Conservation (phyloP, 352 stramenopile species). For the Globisporangium barbulae region DNA sequence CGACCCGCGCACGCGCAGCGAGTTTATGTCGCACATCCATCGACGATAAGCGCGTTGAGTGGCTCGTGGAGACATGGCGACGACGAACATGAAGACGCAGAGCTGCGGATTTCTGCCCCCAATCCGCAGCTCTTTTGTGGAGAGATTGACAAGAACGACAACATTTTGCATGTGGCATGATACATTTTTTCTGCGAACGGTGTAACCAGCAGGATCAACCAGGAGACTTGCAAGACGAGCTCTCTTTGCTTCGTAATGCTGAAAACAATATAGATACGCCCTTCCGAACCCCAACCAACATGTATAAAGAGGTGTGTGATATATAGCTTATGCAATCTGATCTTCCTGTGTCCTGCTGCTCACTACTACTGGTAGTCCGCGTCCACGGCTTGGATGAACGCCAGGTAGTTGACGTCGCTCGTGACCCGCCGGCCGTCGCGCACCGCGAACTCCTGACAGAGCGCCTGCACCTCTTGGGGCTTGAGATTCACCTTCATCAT, state of each 20-base stretch:
- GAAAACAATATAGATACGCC: slow-evolving; percentile 33
- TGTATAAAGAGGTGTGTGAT: background rate
- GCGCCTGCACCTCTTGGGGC: slow-evolving; percentile 44
- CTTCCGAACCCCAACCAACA: slow-evolving; percentile 22
- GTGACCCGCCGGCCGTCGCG: slow-evolving; percentile 46
- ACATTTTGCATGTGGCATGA: slow-evolving; percentile 7
- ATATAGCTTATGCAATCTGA: background rate
- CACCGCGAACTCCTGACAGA: slow-evolving; percentile 53
- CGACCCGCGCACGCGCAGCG: slow-evolving; percentile 85
- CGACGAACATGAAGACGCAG: background rate
- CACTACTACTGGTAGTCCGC: slow-evolving; percentile 47
- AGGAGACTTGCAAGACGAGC: slow-evolving; percentile 15
- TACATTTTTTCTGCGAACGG: slow-evolving; percentile 30
- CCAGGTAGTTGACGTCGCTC: slow-evolving; percentile 76
- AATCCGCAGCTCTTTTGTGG: background rate
- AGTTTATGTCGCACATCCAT: slow-evolving; percentile 89
- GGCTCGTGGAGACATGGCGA: background rate
- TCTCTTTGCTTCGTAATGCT: slow-evolving; percentile 40
- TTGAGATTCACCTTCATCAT: slow-evolving; percentile 73
- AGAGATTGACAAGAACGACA: background rate
- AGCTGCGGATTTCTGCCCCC: background rate
- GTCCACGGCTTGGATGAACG: slow-evolving; percentile 74
- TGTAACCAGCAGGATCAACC: slow-evolving; percentile 37
- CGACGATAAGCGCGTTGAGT: slow-evolving; percentile 40
- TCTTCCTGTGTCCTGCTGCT: background rate